Base-by-base conservation (phyloP, 1,139 yeast genomes). In the Saccharomyces hybrid region DNA sequence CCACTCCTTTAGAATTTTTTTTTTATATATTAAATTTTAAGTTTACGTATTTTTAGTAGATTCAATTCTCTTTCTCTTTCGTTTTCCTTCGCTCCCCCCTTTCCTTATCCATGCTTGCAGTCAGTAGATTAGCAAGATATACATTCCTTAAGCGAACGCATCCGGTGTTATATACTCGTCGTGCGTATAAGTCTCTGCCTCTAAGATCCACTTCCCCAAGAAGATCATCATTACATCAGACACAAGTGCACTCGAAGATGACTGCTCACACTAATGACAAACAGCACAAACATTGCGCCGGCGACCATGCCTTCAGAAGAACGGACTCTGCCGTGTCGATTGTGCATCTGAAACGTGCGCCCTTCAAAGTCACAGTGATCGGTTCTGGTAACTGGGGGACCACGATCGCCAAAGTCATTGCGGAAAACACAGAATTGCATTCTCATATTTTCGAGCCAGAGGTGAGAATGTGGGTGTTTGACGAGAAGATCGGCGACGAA, bases 81-180 rank as follows among this genome's bases (percentile, higher is more conserved):
- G n/a, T 20, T 38, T 38, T 14, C 23, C 26, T 38, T 38, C 44
- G 44, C 25, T 38, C 20, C 26, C 44, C 42, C 20, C 20, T 20
- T 38, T 38, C 44, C 44, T 38, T 38, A 38, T 38, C 44, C 9
- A 38, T 38, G 44, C 44, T 38, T 38, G 44, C 44, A 9, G 25
- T 38, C 44, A 38, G 44, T 9, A 16, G 44, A 20, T 38, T 38
- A 38, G 9, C 44, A 38, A 38, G 44, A 20, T 38, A 38, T 7
- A 38, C 44, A 38, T 38, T 38, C 25, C 44, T 38, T 13, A 38
- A 38, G 44, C 44, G 44, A 38, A 38, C 44, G 44, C 44, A 38
- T 38, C 44, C 44, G 44, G 44, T 38, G 44, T 20, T 38, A 38
- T 38, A 16, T 38, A 20, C 44, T 38, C 44, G 25, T 38, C 44